Conservation (phyloP, 2,329 filamentous ascomycete species). For the Chrysosporium queenslandicum region DNA sequence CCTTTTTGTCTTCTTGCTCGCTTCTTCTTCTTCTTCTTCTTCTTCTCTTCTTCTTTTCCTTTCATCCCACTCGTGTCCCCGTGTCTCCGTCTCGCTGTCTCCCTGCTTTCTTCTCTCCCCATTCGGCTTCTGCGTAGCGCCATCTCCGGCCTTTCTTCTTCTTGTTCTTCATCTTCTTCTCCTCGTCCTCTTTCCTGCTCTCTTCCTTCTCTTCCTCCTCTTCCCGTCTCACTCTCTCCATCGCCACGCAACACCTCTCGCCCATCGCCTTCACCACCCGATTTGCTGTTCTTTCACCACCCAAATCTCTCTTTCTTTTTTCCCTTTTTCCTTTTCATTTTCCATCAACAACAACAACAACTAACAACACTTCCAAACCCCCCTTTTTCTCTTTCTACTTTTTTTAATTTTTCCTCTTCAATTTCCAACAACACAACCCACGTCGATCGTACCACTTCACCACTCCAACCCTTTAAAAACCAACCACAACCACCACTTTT, state of each 20-base stretch:
- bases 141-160: conserved; percentile 11
- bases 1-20: not conserved
- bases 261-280: conserved; percentile 7
- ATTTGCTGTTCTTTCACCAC: conserved; percentile 14
- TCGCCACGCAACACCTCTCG: not conserved
- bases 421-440: not conserved
- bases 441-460: not conserved
- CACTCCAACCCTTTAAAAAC: not conserved
- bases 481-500: not conserved
- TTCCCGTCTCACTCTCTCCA: not conserved
- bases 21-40: conserved; percentile 14
- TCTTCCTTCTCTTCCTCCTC: conserved; percentile 18
- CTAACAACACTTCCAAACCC: not conserved
- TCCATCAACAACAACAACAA: conserved; percentile 5
- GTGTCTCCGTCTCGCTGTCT: conserved; percentile 20
- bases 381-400: too few relatives aligned
- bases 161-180: conserved; percentile 15
- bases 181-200: conserved; percentile 19
- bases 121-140: too few relatives aligned
- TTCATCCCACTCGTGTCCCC: conserved; percentile 19
- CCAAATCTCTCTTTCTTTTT: conserved; percentile 13
- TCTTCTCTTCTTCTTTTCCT: conserved; percentile 15
- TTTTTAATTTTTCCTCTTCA: not conserved
- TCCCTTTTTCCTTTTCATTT: conserved; percentile 18
- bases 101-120: too few relatives aligned